phyloP scores from a whole-genome alignment of 345 rosid species.

The Lepidium sativum region DNA sequence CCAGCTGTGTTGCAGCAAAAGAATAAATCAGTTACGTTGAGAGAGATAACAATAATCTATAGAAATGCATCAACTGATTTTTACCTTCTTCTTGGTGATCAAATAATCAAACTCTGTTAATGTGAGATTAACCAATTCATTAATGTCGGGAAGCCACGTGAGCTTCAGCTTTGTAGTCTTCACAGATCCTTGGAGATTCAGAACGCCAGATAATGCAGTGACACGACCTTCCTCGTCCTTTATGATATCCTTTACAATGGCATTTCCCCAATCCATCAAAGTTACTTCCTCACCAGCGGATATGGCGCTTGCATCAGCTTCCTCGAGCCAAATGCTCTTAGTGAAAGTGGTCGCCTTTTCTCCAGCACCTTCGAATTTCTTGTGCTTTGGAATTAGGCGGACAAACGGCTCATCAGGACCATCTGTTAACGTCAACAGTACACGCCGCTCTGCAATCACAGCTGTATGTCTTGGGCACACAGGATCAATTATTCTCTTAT shows the following conservation, averaged over 20 bases:
- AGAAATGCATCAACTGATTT: not conserved
- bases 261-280: slow-evolving; percentile 94
- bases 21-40: not conserved
- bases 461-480: slow-evolving; percentile 97
- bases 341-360: slow-evolving; percentile 81
- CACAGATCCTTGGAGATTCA: slow-evolving; percentile 82
- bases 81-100: slow-evolving; percentile 70
- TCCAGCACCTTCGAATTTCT: slow-evolving; percentile 90
- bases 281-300: slow-evolving; percentile 76
- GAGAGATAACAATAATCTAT: not conserved
- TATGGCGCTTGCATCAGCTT: slow-evolving; percentile 60
- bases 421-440: slow-evolving; percentile 47
- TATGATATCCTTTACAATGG: slow-evolving; percentile 55
- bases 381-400: slow-evolving; percentile 72
- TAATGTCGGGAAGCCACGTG: slow-evolving; percentile 69
- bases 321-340: slow-evolving; percentile 71
- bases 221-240: slow-evolving; percentile 57
- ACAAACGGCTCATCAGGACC: slow-evolving; percentile 71
- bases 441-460: slow-evolving; percentile 54
- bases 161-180: slow-evolving; percentile 88
- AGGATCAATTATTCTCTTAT: slow-evolving; percentile 87
- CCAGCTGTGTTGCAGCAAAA: slow-evolving; percentile 45
- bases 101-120: slow-evolving; percentile 56
- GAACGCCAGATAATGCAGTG: slow-evolving; percentile 45
- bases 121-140: slow-evolving; percentile 50